Percentiles rank a stretch among this genome's conserved stretches.
phyloP scores from a whole-genome alignment of 306 rosid genomes.

The Hylodesmum podocarpum region DNA sequence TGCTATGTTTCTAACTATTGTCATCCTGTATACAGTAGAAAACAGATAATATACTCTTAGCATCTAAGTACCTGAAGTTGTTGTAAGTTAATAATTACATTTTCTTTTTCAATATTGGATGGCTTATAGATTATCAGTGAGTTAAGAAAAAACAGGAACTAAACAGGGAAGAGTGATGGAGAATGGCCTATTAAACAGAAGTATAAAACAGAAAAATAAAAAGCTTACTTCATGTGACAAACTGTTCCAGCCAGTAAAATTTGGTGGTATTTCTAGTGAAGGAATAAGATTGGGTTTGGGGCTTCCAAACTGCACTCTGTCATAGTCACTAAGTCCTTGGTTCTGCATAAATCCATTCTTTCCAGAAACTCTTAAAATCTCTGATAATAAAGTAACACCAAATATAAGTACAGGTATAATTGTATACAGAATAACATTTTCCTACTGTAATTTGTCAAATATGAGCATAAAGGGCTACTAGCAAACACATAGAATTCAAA shows the following conservation, averaged over 20 bases:
- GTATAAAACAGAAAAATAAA: background rate
- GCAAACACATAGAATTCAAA: background rate
- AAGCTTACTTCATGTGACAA: slow-evolving; percentile 46
- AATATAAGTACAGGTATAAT: slow-evolving; percentile 17
- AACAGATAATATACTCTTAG: slow-evolving; percentile 5
- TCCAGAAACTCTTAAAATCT: slow-evolving; percentile 54
- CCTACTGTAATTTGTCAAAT: background rate
- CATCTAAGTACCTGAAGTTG: background rate
- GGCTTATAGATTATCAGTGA: background rate
- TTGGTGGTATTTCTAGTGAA: slow-evolving; percentile 41
- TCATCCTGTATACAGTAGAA: background rate
- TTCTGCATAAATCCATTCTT: slow-evolving; percentile 53
- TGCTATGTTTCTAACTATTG: background rate
- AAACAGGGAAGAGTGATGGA: background rate
- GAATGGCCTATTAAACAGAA: background rate
- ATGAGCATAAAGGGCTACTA: background rate
- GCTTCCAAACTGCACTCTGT: slow-evolving; percentile 46
- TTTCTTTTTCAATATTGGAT: background rate
- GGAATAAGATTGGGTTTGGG: slow-evolving; percentile 32
- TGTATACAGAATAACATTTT: background rate
- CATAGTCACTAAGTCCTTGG: slow-evolving; percentile 45
- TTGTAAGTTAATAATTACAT: background rate
- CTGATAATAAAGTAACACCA: slow-evolving; percentile 26
- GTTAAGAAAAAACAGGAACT: background rate
- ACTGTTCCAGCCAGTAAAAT: slow-evolving; percentile 54